Evolutionary conservation across 2,329 filamentous ascomycete species (phyloP).

Genomic region (Neonectria neomacrospora): DNA sequence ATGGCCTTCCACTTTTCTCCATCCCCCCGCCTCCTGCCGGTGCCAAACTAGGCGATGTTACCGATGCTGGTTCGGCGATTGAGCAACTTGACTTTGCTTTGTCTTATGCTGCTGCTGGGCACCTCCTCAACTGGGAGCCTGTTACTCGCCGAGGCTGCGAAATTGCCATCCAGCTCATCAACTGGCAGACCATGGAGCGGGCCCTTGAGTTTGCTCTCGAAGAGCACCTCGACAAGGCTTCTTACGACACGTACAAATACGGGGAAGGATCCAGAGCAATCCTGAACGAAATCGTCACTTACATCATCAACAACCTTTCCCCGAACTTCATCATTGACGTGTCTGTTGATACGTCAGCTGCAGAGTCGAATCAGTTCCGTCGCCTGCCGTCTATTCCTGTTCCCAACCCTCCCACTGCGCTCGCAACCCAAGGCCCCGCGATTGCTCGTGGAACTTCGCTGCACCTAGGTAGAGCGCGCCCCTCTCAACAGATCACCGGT

Average conservation of each 20-base stretch:
- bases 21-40: constrained; percentile 46
- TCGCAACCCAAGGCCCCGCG: constrained; percentile 20
- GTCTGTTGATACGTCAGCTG: constrained; percentile 57
- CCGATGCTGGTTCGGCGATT: constrained; percentile 52
- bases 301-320: constrained; percentile 70
- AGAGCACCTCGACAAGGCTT: constrained; percentile 48
- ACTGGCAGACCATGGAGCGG: constrained; percentile 71
- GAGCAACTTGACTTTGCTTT: constrained; percentile 67
- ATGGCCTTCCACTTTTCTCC: constrained; percentile 62
- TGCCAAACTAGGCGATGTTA: constrained; percentile 46
- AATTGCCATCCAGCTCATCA: constrained; percentile 66
- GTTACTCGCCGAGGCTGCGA: constrained; percentile 69
- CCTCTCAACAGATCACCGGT: constrained; percentile 65
- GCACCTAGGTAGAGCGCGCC: constrained; percentile 51
- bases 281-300: constrained; percentile 66
- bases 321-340: constrained; percentile 69
- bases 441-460: constrained; percentile 53
- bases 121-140: constrained; percentile 65
- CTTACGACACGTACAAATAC: constrained; percentile 59
- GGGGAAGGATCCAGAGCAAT: constrained; percentile 66
- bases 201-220: constrained; percentile 69
- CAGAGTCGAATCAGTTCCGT: constrained; percentile 51
- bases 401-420: neutral
- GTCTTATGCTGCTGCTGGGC: constrained; percentile 72
- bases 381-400: constrained; percentile 51